These are phyloP conservation scores for Pichia insulana DNA, from an alignment of 805 yeast genomes.

Conservation along the genomic window DNA sequence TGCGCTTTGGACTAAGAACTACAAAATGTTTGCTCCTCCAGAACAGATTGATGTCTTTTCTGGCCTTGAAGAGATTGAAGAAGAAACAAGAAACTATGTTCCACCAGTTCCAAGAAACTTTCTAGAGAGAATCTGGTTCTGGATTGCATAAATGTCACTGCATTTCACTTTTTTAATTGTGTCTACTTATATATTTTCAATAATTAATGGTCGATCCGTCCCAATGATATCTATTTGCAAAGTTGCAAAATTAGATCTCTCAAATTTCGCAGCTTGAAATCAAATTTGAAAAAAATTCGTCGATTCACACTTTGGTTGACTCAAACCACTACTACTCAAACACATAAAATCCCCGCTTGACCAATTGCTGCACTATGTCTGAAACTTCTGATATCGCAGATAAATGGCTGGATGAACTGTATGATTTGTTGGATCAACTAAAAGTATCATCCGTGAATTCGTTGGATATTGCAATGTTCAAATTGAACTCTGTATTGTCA, in stretches of 20 bases:
- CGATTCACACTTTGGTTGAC: too few species aligned
- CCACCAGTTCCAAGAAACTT: conserved; percentile 29
- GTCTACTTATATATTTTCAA: background rate
- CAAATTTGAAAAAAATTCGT: too few species aligned
- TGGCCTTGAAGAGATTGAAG: conserved; percentile 54
- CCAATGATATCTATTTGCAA: too few species aligned
- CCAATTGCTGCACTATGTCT: conserved; percentile 4
- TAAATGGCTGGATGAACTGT: conserved; percentile 13
- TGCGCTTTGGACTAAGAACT: conserved; percentile 37
- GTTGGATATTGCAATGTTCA: conserved; percentile 29
- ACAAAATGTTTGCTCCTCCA: conserved; percentile 40
- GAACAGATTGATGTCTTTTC: conserved; percentile 53
- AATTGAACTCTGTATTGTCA: conserved; percentile 25
- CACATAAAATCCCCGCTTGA: too few species aligned
- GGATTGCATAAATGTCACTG: conserved; percentile 27
- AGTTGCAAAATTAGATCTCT: too few species aligned
- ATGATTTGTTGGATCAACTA: conserved; percentile 13
- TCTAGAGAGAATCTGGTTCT: conserved; percentile 42
- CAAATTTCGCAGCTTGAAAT: too few species aligned
- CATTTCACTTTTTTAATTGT: background rate
- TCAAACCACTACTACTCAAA: too few species aligned
- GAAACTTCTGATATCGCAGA: conserved; percentile 1
- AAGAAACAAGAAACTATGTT: conserved; percentile 29
- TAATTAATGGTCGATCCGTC: background rate
- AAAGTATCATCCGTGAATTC: conserved; percentile 29